Base-by-base conservation (phyloP, 495 filamentous ascomycete genomes). In the Neurospora tetrasperma region DNA sequence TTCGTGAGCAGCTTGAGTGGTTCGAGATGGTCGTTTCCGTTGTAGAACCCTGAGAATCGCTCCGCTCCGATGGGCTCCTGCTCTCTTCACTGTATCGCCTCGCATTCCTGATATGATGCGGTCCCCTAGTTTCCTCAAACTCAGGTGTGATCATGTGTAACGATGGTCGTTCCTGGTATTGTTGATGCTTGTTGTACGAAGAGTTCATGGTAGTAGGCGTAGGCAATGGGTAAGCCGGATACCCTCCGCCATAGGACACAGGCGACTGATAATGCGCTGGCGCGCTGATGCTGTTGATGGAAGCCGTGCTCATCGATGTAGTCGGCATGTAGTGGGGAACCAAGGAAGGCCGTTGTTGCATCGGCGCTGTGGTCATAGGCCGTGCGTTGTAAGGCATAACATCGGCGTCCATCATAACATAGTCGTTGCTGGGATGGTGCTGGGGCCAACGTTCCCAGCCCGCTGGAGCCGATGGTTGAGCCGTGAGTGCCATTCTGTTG, bases 361-460 rank as follows among this genome's bases (percentile, higher is more conserved):
- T 70, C 14, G 78, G 75, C 16, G 76, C 71, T 31, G 79, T 42
- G n/a, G 74, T 75, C 62, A 74, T 74, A 8, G 78, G 71, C 41
- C 76, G 78, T 20, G 79, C 77, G 74, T 79, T 77, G 74, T 82
- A 85, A 5, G 77, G 73, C 74, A 83, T 79, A 68, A 83, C 73
- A 68, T 77, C 70, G 27, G 79, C 9, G 27, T 81, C 79, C 77
- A 83, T 77, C 77, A 85, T 78, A 71, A 72, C 73, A 76, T 82
- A 85, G 20, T 83, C 79, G 20, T 70, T 42, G 70, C 68, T 76
- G 18, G 73, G 72, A 23, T 81, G 80, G 31, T 82, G 81, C 27
- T 83, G 79, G 74, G 82, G 74, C 84, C 84, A 86, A 71, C 83
- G 79, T 70, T 71, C 78, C 84, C 84, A 86, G 75, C 42, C 71